These are phyloP conservation scores for Piromyces sp. DNA, from an alignment of 192 early-diverging fungal species.

Conservation along the genomic window DNA sequence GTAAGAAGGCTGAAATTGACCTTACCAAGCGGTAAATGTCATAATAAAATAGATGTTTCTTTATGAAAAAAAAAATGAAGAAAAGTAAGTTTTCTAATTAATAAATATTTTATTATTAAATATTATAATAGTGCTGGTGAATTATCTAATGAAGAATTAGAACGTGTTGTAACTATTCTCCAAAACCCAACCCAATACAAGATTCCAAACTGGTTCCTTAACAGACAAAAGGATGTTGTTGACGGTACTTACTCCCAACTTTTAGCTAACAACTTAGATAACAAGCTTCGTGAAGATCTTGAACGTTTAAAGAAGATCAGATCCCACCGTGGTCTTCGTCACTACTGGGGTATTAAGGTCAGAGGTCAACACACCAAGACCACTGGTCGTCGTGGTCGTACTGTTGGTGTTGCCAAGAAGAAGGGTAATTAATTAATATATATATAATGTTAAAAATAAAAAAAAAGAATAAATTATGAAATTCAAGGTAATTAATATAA, in stretches of 20 bases:
- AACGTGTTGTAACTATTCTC: constrained; percentile 93
- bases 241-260: constrained; percentile 90
- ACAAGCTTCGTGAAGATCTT: constrained; percentile 93
- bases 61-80: no score
- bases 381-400: constrained; percentile 88
- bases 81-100: no score
- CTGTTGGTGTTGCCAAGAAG: constrained; percentile 98
- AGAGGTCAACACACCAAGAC: constrained; percentile 99
- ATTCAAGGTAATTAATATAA: no score
- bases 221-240: constrained; percentile 96
- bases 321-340: constrained; percentile 96
- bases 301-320: constrained; percentile 99
- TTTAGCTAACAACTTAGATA: constrained; percentile 86
- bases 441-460: no score
- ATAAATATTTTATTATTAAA: no score
- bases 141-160: constrained; percentile 90
- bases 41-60: no score
- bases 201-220: constrained; percentile 99
- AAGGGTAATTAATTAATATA: constrained; percentile 43
- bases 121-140: constrained; percentile 80
- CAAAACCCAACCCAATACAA: constrained; percentile 99
- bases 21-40: constrained; percentile 63
- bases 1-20: constrained; percentile 99
- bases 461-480: no score
- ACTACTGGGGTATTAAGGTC: constrained; percentile 94